These are phyloP conservation scores for Gossypium sturtianum DNA, from an alignment of 345 rosid genomes.

Conservation along the genomic window DNA sequence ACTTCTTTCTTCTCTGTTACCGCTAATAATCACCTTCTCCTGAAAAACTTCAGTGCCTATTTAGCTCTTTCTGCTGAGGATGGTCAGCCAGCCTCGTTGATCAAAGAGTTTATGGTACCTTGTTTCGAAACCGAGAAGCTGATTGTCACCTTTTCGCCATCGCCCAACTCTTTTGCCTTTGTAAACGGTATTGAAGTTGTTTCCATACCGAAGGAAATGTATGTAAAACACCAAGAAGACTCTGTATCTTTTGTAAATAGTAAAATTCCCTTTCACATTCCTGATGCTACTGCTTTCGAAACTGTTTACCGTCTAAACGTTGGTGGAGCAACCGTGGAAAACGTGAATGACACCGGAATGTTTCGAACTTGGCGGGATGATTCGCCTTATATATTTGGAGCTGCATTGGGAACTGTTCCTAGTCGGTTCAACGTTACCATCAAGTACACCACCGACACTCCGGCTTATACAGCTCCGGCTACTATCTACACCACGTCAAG, in stretches of 20 bases:
- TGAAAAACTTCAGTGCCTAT: constrained; percentile 25
- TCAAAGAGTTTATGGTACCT: constrained; percentile 13
- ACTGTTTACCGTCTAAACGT: constrained; percentile 33
- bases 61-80: not conserved
- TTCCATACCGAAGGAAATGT: constrained; percentile 28
- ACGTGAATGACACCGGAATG: constrained; percentile 24
- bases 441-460: not conserved
- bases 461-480: constrained; percentile 27
- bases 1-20: constrained; percentile 22
- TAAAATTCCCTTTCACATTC: not conserved
- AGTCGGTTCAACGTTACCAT: not conserved
- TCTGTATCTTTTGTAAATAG: constrained; percentile 10
- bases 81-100: not conserved
- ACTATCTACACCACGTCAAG: constrained; percentile 24
- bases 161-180: constrained; percentile 14
- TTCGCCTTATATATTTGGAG: constrained; percentile 1
- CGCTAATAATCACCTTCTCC: constrained; percentile 13
- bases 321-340: constrained; percentile 18
- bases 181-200: constrained; percentile 36
- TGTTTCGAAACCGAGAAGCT: not conserved
- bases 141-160: not conserved
- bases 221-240: not conserved
- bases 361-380: constrained; percentile 33
- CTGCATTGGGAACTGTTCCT: fast-evolving
- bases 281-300: constrained; percentile 15